Percentiles rank a stretch among this genome's conserved stretches.
Evolutionary conservation across 345 rosid species (phyloP).

Genomic region (Nasturtium officinale): DNA sequence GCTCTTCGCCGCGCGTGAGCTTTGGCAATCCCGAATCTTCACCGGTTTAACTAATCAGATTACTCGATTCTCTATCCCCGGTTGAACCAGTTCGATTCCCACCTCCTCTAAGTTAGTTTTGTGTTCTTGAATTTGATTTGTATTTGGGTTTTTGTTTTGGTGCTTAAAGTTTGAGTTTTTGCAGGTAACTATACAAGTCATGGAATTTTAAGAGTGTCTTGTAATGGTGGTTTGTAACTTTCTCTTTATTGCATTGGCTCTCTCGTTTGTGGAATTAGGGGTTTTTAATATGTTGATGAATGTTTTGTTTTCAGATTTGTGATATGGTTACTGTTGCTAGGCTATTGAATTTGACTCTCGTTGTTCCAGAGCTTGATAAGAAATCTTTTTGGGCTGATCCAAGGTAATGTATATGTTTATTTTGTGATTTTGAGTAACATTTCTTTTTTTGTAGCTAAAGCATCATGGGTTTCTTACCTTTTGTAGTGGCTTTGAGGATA

Average conservation of each 20-base stretch:
- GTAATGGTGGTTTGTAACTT: slow-evolving; percentile 74
- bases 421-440: neutral
- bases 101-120: slow-evolving; percentile 55
- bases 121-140: neutral
- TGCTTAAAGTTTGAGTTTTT: neutral
- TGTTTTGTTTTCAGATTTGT: slow-evolving; percentile 58
- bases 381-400: slow-evolving; percentile 97
- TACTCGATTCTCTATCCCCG: slow-evolving; percentile 40
- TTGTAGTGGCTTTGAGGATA: slow-evolving; percentile 89
- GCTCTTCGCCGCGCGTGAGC: slow-evolving; percentile 66
- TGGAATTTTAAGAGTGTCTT: slow-evolving; percentile 76
- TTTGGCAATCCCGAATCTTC: slow-evolving; percentile 64
- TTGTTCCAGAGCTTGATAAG: slow-evolving; percentile 96
- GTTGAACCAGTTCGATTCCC: slow-evolving; percentile 43
- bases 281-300: neutral
- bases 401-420: slow-evolving; percentile 52
- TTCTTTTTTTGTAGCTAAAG: neutral
- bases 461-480: slow-evolving; percentile 9
- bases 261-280: neutral
- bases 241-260: neutral
- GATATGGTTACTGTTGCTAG: slow-evolving; percentile 87
- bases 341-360: slow-evolving; percentile 85
- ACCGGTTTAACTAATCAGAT: slow-evolving; percentile 49
- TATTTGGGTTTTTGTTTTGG: neutral
- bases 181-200: slow-evolving; percentile 79